Percentiles rank a stretch among this genome's conserved stretches.
These are phyloP conservation scores for Exophiala calicioides DNA, from an alignment of 2,329 filamentous ascomycete species.

Conservation along the genomic window DNA sequence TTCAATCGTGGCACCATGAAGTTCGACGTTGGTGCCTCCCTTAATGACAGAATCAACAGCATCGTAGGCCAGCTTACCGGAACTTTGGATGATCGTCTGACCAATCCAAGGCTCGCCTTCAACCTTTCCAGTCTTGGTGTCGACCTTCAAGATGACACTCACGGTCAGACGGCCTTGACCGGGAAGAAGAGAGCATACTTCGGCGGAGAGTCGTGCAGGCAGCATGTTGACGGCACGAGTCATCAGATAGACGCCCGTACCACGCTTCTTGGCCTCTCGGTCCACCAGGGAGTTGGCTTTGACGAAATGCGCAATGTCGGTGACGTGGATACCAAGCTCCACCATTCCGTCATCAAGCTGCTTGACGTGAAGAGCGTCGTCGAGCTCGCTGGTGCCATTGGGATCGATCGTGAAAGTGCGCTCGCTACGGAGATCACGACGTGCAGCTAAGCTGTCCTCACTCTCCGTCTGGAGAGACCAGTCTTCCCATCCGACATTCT, in stretches of 20 bases:
- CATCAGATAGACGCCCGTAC: conserved; percentile 91
- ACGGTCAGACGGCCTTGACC: conserved; percentile 88
- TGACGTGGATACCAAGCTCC: conserved; percentile 92
- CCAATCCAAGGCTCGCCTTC: conserved; percentile 93
- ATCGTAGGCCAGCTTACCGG: conserved; percentile 78
- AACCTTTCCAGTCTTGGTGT: conserved; percentile 75
- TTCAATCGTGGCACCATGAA: conserved; percentile 67
- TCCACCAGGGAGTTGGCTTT: conserved; percentile 95
- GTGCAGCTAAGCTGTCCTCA: conserved; percentile 68
- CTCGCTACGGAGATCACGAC: conserved; percentile 88
- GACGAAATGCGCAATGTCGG: conserved; percentile 94
- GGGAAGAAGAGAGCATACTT: conserved; percentile 83
- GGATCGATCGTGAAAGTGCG: conserved; percentile 90
- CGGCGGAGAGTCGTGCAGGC: conserved; percentile 78
- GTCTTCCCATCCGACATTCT: conserved; percentile 87
- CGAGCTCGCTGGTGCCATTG: conserved; percentile 81
- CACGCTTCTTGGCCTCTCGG: conserved; percentile 95
- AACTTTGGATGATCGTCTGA: conserved; percentile 89
- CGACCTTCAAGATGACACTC: conserved; percentile 89
- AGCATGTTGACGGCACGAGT: conserved; percentile 87
- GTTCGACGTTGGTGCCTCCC: conserved; percentile 62
- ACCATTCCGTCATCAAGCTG: conserved; percentile 78
- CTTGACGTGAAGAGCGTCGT: conserved; percentile 92
- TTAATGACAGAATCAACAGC: conserved; percentile 82
- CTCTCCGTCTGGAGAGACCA: conserved; percentile 86